phyloP scores from a whole-genome alignment of 1,284 basidiomycete species.

The Ustilago shanxiensis region DNA sequence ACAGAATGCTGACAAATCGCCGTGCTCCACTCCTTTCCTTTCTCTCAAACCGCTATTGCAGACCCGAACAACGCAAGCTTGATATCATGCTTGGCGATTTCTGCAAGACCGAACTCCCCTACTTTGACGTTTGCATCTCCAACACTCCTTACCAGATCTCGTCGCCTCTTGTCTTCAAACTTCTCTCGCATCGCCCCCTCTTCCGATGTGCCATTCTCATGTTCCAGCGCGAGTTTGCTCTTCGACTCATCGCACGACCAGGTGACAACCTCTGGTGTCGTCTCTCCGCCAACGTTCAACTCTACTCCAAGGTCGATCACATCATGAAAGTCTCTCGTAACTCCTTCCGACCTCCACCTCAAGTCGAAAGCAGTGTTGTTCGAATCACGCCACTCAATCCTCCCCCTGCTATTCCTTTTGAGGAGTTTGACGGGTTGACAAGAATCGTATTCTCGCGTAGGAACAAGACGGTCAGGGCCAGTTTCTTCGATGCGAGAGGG shows the following conservation, averaged over 20 bases:
- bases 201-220: slow-evolving; percentile 96
- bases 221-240: slow-evolving; percentile 98
- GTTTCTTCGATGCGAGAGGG: slow-evolving; percentile 86
- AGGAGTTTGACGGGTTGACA: slow-evolving; percentile 95
- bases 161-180: slow-evolving; percentile 94
- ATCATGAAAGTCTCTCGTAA: slow-evolving; percentile 96
- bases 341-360: slow-evolving; percentile 95
- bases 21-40: background rate
- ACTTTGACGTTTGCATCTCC: slow-evolving; percentile 98
- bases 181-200: slow-evolving; percentile 93
- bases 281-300: slow-evolving; percentile 94
- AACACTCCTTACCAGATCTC: slow-evolving; percentile 99
- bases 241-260: slow-evolving; percentile 89
- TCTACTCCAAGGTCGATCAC: slow-evolving; percentile 94
- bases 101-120: slow-evolving; percentile 94
- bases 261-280: slow-evolving; percentile 90
- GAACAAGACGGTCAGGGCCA: slow-evolving; percentile 91
- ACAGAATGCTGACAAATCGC: slow-evolving; percentile 15
- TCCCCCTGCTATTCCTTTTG: slow-evolving; percentile 93
- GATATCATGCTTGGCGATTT: slow-evolving; percentile 97
- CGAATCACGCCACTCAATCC: slow-evolving; percentile 92
- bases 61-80: slow-evolving; percentile 93
- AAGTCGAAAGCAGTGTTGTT: slow-evolving; percentile 93
- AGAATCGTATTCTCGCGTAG: slow-evolving; percentile 88
- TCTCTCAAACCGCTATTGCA: slow-evolving; percentile 71